Evolutionary conservation across 2,329 filamentous ascomycete species (phyloP).

Genomic region (Fusarium succisae): DNA sequence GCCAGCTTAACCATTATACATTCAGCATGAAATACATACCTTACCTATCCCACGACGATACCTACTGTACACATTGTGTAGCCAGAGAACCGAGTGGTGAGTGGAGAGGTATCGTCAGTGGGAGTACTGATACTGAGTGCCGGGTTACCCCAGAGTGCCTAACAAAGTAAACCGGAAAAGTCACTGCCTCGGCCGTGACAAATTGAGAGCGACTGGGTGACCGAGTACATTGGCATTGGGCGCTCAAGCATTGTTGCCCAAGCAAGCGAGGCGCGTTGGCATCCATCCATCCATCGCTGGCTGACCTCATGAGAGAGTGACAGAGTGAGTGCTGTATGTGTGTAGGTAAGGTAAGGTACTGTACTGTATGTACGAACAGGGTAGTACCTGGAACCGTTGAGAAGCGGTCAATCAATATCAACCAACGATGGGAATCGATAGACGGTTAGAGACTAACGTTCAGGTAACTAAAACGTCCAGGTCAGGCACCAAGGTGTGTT

Average conservation of each 20-base stretch:
- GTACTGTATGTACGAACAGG: constrained; percentile 32
- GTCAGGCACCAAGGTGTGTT: constrained; percentile 44
- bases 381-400: constrained; percentile 47
- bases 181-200: constrained; percentile 28
- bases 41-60: neutral
- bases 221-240: constrained; percentile 44
- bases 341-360: neutral
- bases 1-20: neutral
- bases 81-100: constrained; percentile 8
- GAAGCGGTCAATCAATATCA: constrained; percentile 46
- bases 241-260: constrained; percentile 49
- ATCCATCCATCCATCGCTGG: constrained; percentile 2
- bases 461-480: constrained; percentile 1
- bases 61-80: constrained; percentile 6
- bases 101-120: constrained; percentile 25
- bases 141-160: constrained; percentile 44
- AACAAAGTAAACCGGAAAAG: neutral
- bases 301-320: constrained; percentile 41
- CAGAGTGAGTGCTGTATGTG: constrained; percentile 13
- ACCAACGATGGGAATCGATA: constrained; percentile 30
- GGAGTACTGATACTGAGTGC: constrained; percentile 13
- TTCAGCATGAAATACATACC: neutral
- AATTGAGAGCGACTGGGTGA: constrained; percentile 34
- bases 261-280: constrained; percentile 36
- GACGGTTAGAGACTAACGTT: neutral